Percentiles rank a stretch among this genome's conserved stretches.
These are phyloP conservation scores for Acanthamoeba quina DNA, from an alignment of 208 protist genomes.

Conservation along the genomic window DNA sequence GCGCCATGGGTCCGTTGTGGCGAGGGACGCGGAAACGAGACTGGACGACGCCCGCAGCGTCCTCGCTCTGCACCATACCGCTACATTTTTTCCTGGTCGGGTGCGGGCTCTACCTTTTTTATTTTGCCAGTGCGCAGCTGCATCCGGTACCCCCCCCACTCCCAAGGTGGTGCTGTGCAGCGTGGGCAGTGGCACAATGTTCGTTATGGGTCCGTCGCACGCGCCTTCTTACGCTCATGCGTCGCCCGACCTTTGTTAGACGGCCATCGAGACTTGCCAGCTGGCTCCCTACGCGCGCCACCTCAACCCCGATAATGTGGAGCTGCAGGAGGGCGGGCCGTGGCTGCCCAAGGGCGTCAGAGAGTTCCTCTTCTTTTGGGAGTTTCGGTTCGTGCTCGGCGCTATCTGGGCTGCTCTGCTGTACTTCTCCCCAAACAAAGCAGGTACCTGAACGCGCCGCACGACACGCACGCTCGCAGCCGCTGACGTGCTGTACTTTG, in stretches of 20 bases:
- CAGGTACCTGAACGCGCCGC: background rate
- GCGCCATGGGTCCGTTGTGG: background rate
- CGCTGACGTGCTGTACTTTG: background rate
- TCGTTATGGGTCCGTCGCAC: background rate
- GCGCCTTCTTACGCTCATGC: background rate
- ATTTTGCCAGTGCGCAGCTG: conserved; percentile 44
- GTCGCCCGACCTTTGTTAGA: background rate
- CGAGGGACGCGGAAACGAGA: background rate
- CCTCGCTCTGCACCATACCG: background rate
- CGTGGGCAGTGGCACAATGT: background rate
- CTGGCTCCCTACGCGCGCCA: conserved; percentile 42
- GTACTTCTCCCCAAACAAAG: conserved; percentile 13
- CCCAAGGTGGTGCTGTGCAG: background rate
- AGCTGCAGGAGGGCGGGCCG: conserved; percentile 1
- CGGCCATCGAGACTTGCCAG: conserved; percentile 46
- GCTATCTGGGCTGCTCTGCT: conserved; percentile 12
- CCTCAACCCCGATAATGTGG: conserved; percentile 53
- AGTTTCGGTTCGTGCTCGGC: background rate
- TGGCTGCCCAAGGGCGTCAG: conserved; percentile 22
- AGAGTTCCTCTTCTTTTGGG: conserved; percentile 61
- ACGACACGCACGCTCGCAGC: background rate
- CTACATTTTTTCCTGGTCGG: background rate
- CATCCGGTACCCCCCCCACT: background rate
- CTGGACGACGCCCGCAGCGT: background rate
- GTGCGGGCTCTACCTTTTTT: background rate